Base-by-base conservation (phyloP, 306 rosid genomes). In the Vigna nakashimae region DNA sequence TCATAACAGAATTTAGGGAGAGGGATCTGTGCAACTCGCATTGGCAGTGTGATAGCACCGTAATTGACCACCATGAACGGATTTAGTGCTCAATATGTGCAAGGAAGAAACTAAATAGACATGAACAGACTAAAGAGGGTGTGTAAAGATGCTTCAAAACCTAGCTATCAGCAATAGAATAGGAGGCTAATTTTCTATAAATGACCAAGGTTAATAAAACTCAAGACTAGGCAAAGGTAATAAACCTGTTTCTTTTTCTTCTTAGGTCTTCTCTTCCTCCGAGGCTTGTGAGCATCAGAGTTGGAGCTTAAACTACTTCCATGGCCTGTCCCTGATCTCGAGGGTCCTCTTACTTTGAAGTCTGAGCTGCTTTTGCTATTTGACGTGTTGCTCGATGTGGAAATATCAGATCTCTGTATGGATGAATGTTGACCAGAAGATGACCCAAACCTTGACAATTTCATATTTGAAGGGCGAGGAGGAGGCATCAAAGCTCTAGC, bases 401-500 rank as follows among this genome's bases (percentile, higher is more conserved):
- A 89, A 65, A 89, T 20, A 68, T 82, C 87, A 68, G 84, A 74
- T 75, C 90, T 84, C 26, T 49, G 89, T 48, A 65, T 82, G 15
- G 82, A 88, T 63, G 88, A 87, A 82, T 55, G 88, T 85, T 86
- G 96, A 87, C 96, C 88, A 43, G 92, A 87, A 50, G 91, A 90
- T 17, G 99, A 90, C 66, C 92, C 94, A 67, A 87, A 85, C 78
- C 90, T 90, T 72, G 93, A 76, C 69, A 70, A 32, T 51, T 78
- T 78, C 70, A 80, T 88, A 82, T 82, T 87, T 73, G 93, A 82
- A 48, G 96, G 90, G 57, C 91, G 90, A 65, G 99, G 99, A 65
- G 99, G 99, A 4, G 99, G 98, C 98, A 95, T 92, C 82, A 95
- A 87, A 79, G 89, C 96, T 87, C 96, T 91, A 67, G 97, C 98